Base-by-base conservation (phyloP, 768 basidiomycete species). In the Tricholoma sp. region DNA sequence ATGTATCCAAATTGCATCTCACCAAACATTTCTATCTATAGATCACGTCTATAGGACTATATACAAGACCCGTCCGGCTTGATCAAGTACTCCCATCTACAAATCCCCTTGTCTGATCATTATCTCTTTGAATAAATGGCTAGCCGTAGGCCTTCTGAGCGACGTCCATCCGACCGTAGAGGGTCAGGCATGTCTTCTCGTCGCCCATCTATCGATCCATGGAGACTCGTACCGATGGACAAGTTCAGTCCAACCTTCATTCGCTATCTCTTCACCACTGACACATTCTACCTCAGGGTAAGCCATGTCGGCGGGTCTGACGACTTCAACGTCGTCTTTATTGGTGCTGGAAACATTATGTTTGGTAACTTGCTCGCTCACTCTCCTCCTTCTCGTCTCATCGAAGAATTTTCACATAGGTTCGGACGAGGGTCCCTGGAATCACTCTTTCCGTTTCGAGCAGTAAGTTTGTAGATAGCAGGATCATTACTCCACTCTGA, bases 291-390 rank as follows among this genome's bases (percentile, higher is more conserved):
- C 24, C 49, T 31, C 70, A 85, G 81, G 67, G 68, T 72, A 54
- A 72, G 72, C 61, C 77, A 81, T 50, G 66, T 84, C 53, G 76
- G 76, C 53, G 86, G 85, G 13, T 72, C 82, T 49, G 83, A 88
- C 61, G 79, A 87, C 66, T 97, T 97, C 80, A 96, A 97, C 70
- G 86, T 98, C 53, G 84, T 96, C 69, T 94, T 96, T 72, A 78
- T 98, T 63, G 95, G 95, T 51, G 95, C 95, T 28, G 95, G 94
- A 13, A 96, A 97, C 74, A 95, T 98, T 75, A 97, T 97, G 94
- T 98, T 98, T 68, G 95, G 94, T 84, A 53, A 55, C 74, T 18
- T 58, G 58, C 42, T 67, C 54, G 18, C 47, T 36, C 28, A 34
- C n/a, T 10, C 15, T 11, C 31, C 24, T 51, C 37, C 15, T 24